Percentiles rank a stretch among this genome's conserved stretches.
phyloP scores from a whole-genome alignment of 306 rosid genomes.

The Prunus mume region DNA sequence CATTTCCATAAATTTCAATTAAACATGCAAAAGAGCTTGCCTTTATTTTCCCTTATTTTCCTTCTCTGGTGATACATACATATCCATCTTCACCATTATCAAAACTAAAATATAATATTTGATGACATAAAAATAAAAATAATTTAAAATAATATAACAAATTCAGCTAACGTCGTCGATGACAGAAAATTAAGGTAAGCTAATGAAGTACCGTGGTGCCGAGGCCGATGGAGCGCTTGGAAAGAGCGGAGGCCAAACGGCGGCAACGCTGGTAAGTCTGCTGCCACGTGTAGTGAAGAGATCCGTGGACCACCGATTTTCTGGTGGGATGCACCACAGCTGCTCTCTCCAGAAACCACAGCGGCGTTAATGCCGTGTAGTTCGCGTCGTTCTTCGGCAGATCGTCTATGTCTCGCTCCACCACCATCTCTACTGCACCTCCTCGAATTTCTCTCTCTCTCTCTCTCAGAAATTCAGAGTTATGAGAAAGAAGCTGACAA shows the following conservation, averaged over 20 bases:
- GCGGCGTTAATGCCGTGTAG: slow-evolving; percentile 79
- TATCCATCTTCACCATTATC: no score
- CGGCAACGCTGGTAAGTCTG: slow-evolving; percentile 83
- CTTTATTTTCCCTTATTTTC: background rate
- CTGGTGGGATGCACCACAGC: slow-evolving; percentile 74
- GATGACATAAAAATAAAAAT: background rate
- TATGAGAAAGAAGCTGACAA: no score
- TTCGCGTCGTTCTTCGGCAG: slow-evolving; percentile 84
- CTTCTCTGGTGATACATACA: no score
- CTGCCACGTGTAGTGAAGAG: slow-evolving; percentile 74
- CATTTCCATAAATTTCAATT: background rate
- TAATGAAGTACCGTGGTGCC: slow-evolving; percentile 58
- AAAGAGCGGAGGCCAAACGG: slow-evolving; percentile 79
- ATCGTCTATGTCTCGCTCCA: slow-evolving; percentile 65
- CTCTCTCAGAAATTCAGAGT: background rate
- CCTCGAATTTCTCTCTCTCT: background rate
- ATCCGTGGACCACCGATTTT: slow-evolving; percentile 69
- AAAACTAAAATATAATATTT: no score
- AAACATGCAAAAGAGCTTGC: background rate
- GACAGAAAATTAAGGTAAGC: background rate
- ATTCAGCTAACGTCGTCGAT: background rate
- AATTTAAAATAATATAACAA: background rate
- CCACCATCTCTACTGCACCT: slow-evolving; percentile 16
- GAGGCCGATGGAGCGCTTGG: slow-evolving; percentile 53
- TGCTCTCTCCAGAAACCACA: slow-evolving; percentile 87